phyloP scores from a whole-genome alignment of 345 rosid species.

The Tarenaya hassleriana region DNA sequence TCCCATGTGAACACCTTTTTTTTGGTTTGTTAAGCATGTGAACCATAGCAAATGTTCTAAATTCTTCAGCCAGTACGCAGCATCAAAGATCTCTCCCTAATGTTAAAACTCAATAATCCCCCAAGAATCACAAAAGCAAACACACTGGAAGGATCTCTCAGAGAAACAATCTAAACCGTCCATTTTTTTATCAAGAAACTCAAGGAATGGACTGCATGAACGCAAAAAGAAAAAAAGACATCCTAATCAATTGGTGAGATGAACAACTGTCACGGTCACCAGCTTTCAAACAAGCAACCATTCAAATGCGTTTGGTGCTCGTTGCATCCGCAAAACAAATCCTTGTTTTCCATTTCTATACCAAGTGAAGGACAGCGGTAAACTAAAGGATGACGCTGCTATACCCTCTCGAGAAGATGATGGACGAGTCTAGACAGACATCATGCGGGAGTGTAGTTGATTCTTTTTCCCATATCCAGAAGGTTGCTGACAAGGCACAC shows the following conservation, averaged over 20 bases:
- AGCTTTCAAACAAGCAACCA: slow-evolving; percentile 18
- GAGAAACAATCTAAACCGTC: slow-evolving; percentile 28
- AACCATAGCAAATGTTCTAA: too few species aligned
- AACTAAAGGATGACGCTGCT: slow-evolving; percentile 29
- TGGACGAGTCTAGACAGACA: slow-evolving; percentile 27
- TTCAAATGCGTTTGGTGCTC: slow-evolving; percentile 32
- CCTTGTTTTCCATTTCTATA: too few species aligned
- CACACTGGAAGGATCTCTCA: background rate
- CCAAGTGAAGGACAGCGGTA: slow-evolving; percentile 23
- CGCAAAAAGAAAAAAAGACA: too few species aligned
- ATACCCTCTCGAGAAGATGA: slow-evolving; percentile 27
- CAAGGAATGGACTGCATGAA: slow-evolving; percentile 17
- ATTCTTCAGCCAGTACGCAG: too few species aligned
- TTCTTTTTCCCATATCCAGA: slow-evolving; percentile 29
- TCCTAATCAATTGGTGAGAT: slow-evolving; percentile 4
- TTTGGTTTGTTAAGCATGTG: too few species aligned
- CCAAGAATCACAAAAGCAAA: slow-evolving; percentile 11
- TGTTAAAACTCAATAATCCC: background rate
- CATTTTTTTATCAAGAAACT: slow-evolving; percentile 15
- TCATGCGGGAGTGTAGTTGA: slow-evolving; percentile 26
- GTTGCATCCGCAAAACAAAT: slow-evolving; percentile 28
- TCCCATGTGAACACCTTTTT: too few species aligned
- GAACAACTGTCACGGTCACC: slow-evolving; percentile 29
- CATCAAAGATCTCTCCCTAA: too few species aligned
- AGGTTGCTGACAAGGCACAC: slow-evolving; percentile 25